Evolutionary conservation across 306 rosid species (phyloP).

Genomic region (Cucumis cinereus): DNA sequence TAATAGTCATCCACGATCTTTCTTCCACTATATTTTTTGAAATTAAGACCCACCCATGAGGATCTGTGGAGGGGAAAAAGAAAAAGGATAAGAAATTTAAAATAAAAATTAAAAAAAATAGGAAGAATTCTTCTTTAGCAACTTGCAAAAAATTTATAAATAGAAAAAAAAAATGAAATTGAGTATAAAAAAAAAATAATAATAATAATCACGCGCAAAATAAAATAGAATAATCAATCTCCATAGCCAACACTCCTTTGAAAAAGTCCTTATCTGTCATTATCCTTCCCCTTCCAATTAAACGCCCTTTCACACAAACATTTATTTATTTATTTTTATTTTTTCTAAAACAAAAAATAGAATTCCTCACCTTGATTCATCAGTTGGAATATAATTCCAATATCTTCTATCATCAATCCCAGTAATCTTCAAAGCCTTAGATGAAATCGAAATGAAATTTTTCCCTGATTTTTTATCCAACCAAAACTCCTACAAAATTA

Average conservation of each 20-base stretch:
- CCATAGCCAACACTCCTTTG: slow-evolving; percentile 1
- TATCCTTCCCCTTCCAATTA: background rate
- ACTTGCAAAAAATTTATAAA: background rate
- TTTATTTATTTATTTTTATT: too few species aligned
- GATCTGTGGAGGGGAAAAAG: background rate
- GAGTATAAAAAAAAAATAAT: background rate
- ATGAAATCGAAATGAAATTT: slow-evolving; percentile 46
- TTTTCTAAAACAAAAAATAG: too few species aligned
- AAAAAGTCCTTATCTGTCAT: slow-evolving; percentile 14
- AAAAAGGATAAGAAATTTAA: background rate
- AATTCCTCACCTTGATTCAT: slow-evolving; percentile 72
- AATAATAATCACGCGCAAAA: background rate
- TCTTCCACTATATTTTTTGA: background rate
- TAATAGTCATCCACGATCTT: background rate
- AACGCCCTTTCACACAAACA: too few species aligned
- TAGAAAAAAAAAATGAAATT: background rate
- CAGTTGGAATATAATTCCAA: slow-evolving; percentile 59
- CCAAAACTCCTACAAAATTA: slow-evolving; percentile 42
- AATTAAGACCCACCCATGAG: background rate
- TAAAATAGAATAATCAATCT: background rate
- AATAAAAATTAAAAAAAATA: background rate
- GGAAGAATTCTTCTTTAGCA: background rate
- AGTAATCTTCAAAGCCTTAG: slow-evolving; percentile 60
- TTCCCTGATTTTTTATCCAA: slow-evolving; percentile 50
- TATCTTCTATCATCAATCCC: slow-evolving; percentile 90